Percentiles rank a stretch among this genome's conserved stretches.
These are phyloP conservation scores for Colletotrichum sp. DNA, from an alignment of 2,329 filamentous ascomycete species.

Conservation along the genomic window DNA sequence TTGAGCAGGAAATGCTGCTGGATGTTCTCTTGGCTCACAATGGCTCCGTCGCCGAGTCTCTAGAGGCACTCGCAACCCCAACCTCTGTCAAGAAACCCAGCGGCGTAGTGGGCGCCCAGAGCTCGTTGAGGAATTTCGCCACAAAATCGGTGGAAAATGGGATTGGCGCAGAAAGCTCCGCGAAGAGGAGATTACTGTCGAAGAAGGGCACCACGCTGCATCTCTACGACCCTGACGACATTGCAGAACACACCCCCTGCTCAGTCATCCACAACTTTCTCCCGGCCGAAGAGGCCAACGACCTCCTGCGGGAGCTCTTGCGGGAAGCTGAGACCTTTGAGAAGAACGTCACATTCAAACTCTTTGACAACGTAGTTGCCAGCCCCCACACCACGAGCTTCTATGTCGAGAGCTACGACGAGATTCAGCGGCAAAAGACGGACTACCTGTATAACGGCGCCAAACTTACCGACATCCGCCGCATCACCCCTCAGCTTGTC, in stretches of 20 bases:
- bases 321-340: constrained; percentile 74
- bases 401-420: constrained; percentile 77
- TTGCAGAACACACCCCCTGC: constrained; percentile 85
- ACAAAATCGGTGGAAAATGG: constrained; percentile 7
- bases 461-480: constrained; percentile 75
- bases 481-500: constrained; percentile 76
- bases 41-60: constrained; percentile 74
- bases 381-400: constrained; percentile 86
- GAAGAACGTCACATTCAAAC: constrained; percentile 71
- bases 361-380: constrained; percentile 87
- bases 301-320: constrained; percentile 77
- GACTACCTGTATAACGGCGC: constrained; percentile 89
- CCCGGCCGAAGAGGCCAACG: constrained; percentile 71
- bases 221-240: constrained; percentile 80
- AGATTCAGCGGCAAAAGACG: constrained; percentile 71
- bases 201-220: constrained; percentile 84
- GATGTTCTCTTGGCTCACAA: constrained; percentile 80
- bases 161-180: constrained; percentile 12
- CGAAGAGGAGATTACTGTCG: constrained; percentile 61
- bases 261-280: constrained; percentile 94
- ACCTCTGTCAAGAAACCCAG: constrained; percentile 36
- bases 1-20: constrained; percentile 71
- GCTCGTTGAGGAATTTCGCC: constrained; percentile 63
- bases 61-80: constrained; percentile 53
- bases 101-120: constrained; percentile 59